Evolutionary conservation across 2,329 filamentous ascomycete species (phyloP), one percentile per base, ranked within the genome.

Genomic region (Fusarium papillatum): DNA sequence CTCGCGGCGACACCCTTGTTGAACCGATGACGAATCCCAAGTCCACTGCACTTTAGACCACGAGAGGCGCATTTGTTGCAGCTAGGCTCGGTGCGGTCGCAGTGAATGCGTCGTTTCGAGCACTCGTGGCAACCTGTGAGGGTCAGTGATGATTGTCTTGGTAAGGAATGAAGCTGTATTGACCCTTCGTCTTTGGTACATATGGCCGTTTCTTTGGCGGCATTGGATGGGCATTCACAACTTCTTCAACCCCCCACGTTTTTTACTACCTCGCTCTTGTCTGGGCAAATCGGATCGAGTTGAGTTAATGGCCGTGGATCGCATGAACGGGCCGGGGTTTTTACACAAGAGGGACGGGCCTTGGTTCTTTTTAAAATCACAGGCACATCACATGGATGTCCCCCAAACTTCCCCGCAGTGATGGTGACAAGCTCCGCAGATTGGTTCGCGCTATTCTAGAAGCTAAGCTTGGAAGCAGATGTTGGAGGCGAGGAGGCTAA

Each of bases 151-250:
- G 2, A 10, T 4, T 7, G 26, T 7, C 7, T n/a, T 3, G 7
- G 7, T 13, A 3, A 4, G 36, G 26, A 38, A 2, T 16, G 3
- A 26, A 9, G 5, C 19, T 65, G 55, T 9, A 46, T 64, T 26
- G 11, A 79, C 78, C 78, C 39, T 79, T 80, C 9, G 75, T 76
- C 60, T 79, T 79, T 39, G 77, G 76, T 57, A 79, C 75, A 34
- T 79, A 79, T 63, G 74, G 72, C 22, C 78, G 74, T 72, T 79
- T 79, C 64, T 77, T 79, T 8, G 74, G 76, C 14, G 77, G 72
- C 78, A 79, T 36, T 36, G 34, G 34, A 36, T 79, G 34, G 31
- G 61, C 63, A 70, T 38, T n/a, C 64, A 38, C 46, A 50, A 16
- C 55, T 29, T 19, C 7, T 31, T 57, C 50, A 48, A 57, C 50